Conservation (phyloP, 148 eudicot genomes). For the Chenopodium quinoa region DNA sequence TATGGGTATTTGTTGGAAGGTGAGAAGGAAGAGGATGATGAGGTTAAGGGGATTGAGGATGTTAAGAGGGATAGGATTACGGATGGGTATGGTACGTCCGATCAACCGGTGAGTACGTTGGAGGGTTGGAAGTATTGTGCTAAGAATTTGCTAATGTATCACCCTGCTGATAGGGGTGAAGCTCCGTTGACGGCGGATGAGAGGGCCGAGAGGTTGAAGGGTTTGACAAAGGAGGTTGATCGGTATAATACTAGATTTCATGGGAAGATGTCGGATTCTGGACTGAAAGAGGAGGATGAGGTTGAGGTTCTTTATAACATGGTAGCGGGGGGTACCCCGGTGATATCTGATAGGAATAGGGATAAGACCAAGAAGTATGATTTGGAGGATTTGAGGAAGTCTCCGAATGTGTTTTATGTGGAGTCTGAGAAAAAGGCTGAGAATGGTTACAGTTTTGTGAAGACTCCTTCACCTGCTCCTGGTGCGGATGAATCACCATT, state of each 20-base stretch:
- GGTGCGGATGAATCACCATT: conserved; percentile 86
- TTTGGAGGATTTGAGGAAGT: conserved; percentile 85
- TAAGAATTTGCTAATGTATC: conserved; percentile 89
- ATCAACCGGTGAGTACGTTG: conserved; percentile 71
- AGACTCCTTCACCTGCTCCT: conserved; percentile 90
- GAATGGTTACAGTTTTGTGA: conserved; percentile 77
- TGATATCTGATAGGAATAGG: conserved; percentile 54
- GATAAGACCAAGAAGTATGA: conserved; percentile 75
- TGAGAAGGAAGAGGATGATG: conserved; percentile 47
- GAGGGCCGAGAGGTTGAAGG: conserved; percentile 60
- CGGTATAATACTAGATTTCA: conserved; percentile 69
- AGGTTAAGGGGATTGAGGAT: conserved; percentile 51
- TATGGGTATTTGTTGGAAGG: conserved; percentile 70
- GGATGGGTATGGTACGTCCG: conserved; percentile 87
- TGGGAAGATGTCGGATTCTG: conserved; percentile 57
- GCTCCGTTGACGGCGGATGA: conserved; percentile 68
- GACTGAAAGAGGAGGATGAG: conserved; percentile 47
- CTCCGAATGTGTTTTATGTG: conserved; percentile 69
- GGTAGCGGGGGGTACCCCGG: conserved; percentile 67
- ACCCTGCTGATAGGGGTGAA: conserved; percentile 84
- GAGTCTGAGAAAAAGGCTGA: conserved; percentile 73
- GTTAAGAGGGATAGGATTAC: conserved; percentile 65
- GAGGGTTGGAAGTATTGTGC: conserved; percentile 80
- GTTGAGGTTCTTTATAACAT: conserved; percentile 60
- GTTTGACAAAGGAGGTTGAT: conserved; percentile 74